phyloP scores from a whole-genome alignment of 345 rosid genomes.

The Physaria fendleri region DNA sequence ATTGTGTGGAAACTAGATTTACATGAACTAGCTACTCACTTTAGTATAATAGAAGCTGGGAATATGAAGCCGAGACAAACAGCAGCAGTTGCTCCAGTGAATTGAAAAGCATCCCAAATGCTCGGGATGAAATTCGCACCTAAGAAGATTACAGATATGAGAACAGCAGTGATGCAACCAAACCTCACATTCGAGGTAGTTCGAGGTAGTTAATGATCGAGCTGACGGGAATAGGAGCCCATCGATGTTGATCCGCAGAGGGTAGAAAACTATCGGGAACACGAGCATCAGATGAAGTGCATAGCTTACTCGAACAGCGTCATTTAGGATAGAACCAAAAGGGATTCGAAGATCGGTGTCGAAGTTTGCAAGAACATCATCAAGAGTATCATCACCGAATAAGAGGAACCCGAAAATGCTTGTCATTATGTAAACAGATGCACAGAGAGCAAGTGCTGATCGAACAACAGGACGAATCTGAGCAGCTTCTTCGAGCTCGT shows the following conservation, averaged over 20 bases:
- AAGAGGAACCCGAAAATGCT: slow-evolving; percentile 88
- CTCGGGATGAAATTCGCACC: slow-evolving; percentile 65
- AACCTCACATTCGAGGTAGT: slow-evolving; percentile 59
- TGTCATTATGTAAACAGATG: slow-evolving; percentile 69
- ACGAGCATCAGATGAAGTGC: slow-evolving; percentile 91
- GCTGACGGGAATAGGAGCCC: slow-evolving; percentile 73
- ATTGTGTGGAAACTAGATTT: neutral
- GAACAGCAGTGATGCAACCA: slow-evolving; percentile 47
- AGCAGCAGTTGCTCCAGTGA: slow-evolving; percentile 65
- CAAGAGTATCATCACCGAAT: slow-evolving; percentile 77
- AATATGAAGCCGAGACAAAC: slow-evolving; percentile 62
- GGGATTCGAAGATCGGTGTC: slow-evolving; percentile 83
- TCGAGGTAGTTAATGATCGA: slow-evolving; percentile 41
- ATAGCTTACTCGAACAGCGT: slow-evolving; percentile 84
- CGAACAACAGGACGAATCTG: slow-evolving; percentile 61
- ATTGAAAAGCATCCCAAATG: slow-evolving; percentile 68
- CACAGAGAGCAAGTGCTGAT: slow-evolving; percentile 68
- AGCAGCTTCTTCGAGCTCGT: slow-evolving; percentile 65
- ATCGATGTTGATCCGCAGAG: slow-evolving; percentile 73
- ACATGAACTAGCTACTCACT: slow-evolving; percentile 25
- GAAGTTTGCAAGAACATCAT: slow-evolving; percentile 89
- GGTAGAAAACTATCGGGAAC: slow-evolving; percentile 78
- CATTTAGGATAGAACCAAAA: slow-evolving; percentile 60
- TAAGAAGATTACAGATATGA: slow-evolving; percentile 37
- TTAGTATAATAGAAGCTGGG: slow-evolving; percentile 50